Evolutionary conservation across 805 yeast species (phyloP), one percentile per base, ranked within the genome.

Genomic region (Wickerhamomyces subpelliculosus): DNA sequence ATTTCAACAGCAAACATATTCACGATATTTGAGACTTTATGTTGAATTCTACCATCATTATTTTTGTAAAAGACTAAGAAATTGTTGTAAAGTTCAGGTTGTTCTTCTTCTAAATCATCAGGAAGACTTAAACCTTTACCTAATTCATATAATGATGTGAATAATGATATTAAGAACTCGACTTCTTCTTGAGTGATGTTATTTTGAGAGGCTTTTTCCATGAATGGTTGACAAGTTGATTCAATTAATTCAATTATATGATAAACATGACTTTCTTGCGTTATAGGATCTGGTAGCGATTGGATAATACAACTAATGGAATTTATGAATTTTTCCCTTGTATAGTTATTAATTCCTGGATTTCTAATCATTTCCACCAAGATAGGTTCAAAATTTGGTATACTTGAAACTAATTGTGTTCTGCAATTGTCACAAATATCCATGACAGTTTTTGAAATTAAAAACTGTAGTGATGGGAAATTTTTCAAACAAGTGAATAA

Each of bases 91-190:
- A 40, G 37, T 16, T 35, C 37, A 7, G 51, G 49, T 31, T 61
- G 55, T 7, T 56, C 52, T 9, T 53, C 46, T 49, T 63, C 55
- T 34, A 64, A 61, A 19, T 79, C 86, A 28, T 68, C 77, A 0
- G 85, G 80, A 2, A 72, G 57, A 35, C 75, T 74, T 51, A 82
- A 57, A 0, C 88, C 86, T 39, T 78, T 80, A 0, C 87, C 93
- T 4, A 86, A 62, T 37, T 81, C 84, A n/a, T 70, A 68, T 0
- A 87, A 56, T 51, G 87, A 83, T 12, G 73, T 61, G 20, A 85
- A 57, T 33, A 84, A 58, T 19, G 88, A 79, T 3, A 68, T 52
- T 1, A 73, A 49, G 44, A 78, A 80, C 3, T 73, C 77, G 3
- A 59, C 45, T 24, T 65, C 63, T 6, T 44, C 43, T 23, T 54